Conservation (phyloP, 148 eudicot genomes). For the Rhododendron molle region DNA sequence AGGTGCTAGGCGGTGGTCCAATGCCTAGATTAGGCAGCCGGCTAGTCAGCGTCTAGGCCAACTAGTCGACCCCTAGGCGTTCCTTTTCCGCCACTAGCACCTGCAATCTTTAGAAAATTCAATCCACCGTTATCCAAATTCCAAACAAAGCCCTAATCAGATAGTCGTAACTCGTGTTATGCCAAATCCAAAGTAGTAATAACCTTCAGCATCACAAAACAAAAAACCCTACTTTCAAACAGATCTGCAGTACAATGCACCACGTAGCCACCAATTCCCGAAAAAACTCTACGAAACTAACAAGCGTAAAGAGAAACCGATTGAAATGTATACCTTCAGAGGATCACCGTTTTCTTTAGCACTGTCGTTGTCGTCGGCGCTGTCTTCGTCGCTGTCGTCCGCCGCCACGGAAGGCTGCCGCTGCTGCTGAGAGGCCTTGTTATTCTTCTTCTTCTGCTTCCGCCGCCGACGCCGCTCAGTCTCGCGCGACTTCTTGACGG, state of each 20-base stretch:
- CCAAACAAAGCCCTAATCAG: not conserved
- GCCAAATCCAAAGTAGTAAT: not conserved
- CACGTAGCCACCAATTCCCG: not conserved
- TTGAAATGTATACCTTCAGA: conserved; percentile 24
- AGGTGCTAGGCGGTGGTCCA: too few species aligned
- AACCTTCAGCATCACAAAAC: not conserved
- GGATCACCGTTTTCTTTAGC: conserved; percentile 46
- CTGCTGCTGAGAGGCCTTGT: conserved; percentile 15
- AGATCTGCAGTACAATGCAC: not conserved
- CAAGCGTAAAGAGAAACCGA: not conserved
- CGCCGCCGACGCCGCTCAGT: conserved; percentile 70
- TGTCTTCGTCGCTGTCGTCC: conserved; percentile 24
- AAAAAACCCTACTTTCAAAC: not conserved
- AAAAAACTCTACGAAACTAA: not conserved
- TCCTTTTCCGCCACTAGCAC: not conserved
- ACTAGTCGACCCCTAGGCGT: not conserved
- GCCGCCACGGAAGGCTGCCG: not conserved
- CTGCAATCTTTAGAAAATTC: too few species aligned
- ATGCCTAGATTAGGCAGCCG: not conserved
- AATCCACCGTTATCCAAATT: not conserved
- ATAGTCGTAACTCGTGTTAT: not conserved
- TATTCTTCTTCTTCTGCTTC: conserved; percentile 85
- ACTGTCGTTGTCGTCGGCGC: conserved; percentile 25
- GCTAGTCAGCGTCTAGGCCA: not conserved
- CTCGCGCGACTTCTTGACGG: conserved; percentile 51